These are phyloP conservation scores for Tetrastigma voinierianum DNA, from an alignment of 164 flowering plant species.

Conservation along the genomic window DNA sequence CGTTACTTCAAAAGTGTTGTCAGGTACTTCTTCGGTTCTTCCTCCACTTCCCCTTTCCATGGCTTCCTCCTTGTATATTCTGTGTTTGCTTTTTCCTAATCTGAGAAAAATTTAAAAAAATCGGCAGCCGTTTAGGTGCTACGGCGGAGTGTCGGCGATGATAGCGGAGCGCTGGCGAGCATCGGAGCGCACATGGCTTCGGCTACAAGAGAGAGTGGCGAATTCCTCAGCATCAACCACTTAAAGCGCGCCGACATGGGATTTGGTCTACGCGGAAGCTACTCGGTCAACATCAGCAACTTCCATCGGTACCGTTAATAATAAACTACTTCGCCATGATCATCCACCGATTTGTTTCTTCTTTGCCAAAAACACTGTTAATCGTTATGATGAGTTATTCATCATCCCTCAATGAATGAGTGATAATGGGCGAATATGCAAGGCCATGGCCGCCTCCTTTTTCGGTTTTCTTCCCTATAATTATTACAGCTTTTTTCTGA, in stretches of 20 bases:
- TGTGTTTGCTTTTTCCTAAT: neutral
- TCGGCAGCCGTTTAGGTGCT: constrained; percentile 76
- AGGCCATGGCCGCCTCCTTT: no score
- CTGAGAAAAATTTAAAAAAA: neutral
- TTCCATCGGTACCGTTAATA: constrained; percentile 47
- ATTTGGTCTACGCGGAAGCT: constrained; percentile 64
- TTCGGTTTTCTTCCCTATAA: no score
- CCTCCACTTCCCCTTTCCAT: neutral
- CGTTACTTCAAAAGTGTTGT: constrained; percentile 52
- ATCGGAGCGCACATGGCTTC: constrained; percentile 87
- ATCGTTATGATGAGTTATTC: no score
- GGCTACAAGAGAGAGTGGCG: constrained; percentile 81
- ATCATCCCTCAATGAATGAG: no score
- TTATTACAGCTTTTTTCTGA: no score
- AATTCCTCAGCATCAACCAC: constrained; percentile 77
- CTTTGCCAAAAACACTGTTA: no score
- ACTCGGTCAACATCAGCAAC: constrained; percentile 54
- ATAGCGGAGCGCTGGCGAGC: constrained; percentile 82
- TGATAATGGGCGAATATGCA: no score
- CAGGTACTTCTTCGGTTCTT: no score
- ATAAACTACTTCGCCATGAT: no score
- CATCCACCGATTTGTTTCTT: no score
- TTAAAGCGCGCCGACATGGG: constrained; percentile 66
- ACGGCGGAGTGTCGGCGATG: constrained; percentile 87
- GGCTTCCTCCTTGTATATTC: no score